Base-by-base conservation (phyloP, 2,329 filamentous ascomycete species). In the Aspergillus brunneoviolaceus region DNA sequence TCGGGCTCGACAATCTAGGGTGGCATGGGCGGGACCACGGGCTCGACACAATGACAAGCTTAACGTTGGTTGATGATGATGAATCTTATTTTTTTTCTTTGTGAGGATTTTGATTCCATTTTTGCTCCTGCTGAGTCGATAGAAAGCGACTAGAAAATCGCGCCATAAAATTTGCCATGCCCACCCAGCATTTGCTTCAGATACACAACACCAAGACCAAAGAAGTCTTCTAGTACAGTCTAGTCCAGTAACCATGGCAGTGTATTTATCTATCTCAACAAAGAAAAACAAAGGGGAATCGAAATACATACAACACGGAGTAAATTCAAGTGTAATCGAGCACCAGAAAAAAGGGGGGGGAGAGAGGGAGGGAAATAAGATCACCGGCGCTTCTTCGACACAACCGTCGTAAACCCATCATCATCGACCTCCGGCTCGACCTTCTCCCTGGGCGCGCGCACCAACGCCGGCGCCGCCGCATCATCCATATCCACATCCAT, bases 331-430 rank as follows among this genome's bases (percentile, higher is more conserved):
- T 45, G 21, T 21, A 21, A 21, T 27, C 11, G 47, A 51, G 27
- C 27, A 21, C 21, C 21, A 21, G 21, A 21, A 21, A 21, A 2
- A 21, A 21, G 2, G 21, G 2, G 21, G 21, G 21, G 21, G 19
- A 19, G 1, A 1, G 19, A 1, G 19, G 19, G 19, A 19, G 19
- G 19, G 19, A 19, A 19, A 2, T 21, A 21, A 21, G 21, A 21
- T 21, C 69, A 73, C 73, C 79, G 82, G 79, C 81, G 84, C 82
- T 86, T 90, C 79, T 87, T 90, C 69, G 85, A 83, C 58, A 87
- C 84, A 65, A 92, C 89, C 76, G 84, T 91, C 16, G 87, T 91
- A 73, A 94, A 94, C 4, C 90, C 90, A 70, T 94, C 90, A 66
- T 92, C 89, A 74, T 94, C 90, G 50, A 93, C 81, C 73, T 91